Conservation (phyloP, 2,329 filamentous ascomycete species). For the Cladosporium sp. region DNA sequence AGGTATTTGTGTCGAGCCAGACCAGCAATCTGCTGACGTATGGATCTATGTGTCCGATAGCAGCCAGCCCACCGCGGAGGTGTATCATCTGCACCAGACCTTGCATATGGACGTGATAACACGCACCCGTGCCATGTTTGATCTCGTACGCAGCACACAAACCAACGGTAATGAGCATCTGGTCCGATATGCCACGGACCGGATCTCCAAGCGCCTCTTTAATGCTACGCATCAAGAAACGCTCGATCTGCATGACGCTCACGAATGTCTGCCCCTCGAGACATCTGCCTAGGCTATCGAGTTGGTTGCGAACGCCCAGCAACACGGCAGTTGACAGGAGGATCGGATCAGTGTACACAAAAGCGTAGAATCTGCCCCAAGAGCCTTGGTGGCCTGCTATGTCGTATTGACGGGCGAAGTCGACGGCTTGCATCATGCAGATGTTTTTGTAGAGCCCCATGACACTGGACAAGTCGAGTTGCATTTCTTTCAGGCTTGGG, state of each 20-base stretch:
- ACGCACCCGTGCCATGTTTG: constrained; percentile 8
- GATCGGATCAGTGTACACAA: constrained; percentile 1
- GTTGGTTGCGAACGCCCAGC: constrained; percentile 3
- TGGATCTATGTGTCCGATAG: constrained; percentile 9
- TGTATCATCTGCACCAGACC: constrained; percentile 16
- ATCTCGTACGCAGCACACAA: constrained; percentile 17
- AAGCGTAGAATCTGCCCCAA: constrained; percentile 1
- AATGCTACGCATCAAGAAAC: constrained; percentile 14
- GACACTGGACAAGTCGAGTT: constrained; percentile 1
- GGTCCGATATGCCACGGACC: constrained; percentile 10
- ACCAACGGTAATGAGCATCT: constrained; percentile 14
- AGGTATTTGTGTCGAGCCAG: constrained; percentile 5
- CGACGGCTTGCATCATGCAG: background rate
- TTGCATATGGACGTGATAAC: constrained; percentile 17
- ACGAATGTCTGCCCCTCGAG: background rate
- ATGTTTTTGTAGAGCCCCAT: constrained; percentile 3
- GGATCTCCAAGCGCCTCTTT: constrained; percentile 15
- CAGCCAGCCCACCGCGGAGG: constrained; percentile 14
- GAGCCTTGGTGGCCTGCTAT: background rate
- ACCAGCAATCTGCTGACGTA: background rate
- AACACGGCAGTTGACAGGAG: constrained; percentile 4
- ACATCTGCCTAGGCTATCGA: background rate
- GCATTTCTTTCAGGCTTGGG: background rate
- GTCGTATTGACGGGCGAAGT: background rate
- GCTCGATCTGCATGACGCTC: background rate